Evolutionary conservation across 768 basidiomycete species (phyloP), one percentile per base, ranked within the genome.

Genomic region (Mycena amicta): DNA sequence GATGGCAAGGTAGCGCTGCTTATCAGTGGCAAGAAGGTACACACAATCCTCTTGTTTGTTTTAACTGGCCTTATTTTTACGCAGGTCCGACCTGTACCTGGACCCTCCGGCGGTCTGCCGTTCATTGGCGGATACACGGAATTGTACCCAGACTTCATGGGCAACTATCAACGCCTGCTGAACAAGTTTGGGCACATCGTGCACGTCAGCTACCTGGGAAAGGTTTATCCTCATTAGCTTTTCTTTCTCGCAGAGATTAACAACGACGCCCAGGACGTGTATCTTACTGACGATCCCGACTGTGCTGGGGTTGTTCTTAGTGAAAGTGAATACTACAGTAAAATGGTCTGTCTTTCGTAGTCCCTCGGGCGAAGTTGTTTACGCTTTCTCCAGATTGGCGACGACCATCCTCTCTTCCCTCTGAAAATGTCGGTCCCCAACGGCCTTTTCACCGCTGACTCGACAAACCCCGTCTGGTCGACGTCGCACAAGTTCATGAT

Each of bases 401-500:
- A 54, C 1, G 55, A 58, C 43, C 61, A 62, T 28, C 61, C 61
- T n/a, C 50, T 62, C 5, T 55, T 62, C 50, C 61, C 61, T 1
- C 23, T 62, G 3, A 55, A 57, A 26, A 51, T 49, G 56, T 45
- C 16, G 15, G 1, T 62, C 31, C 61, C 53, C 1, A 62, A 62
- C 45, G 61, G 61, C 15, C 50, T 62, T 3, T 62, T 62, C 61
- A 62, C 61, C 27, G 41, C 61, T 1, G 61, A 62, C 53, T 55
- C 61, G 27, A 52, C 16, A 29, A 55, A 58, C 50, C 61, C 61
- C 2, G 15, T 33, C 1, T 62, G 61, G 56, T 58, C 56, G 12
- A 62, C 53, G 3, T 50, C 53, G 26, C 61, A 62, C 46, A 59
- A 58, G n/a, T 62, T 62, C 43, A 62, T 62, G 61, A 62, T 62